These are phyloP conservation scores for Cladochytrium replicatum DNA, from an alignment of 192 early-diverging fungal genomes.

Conservation along the genomic window DNA sequence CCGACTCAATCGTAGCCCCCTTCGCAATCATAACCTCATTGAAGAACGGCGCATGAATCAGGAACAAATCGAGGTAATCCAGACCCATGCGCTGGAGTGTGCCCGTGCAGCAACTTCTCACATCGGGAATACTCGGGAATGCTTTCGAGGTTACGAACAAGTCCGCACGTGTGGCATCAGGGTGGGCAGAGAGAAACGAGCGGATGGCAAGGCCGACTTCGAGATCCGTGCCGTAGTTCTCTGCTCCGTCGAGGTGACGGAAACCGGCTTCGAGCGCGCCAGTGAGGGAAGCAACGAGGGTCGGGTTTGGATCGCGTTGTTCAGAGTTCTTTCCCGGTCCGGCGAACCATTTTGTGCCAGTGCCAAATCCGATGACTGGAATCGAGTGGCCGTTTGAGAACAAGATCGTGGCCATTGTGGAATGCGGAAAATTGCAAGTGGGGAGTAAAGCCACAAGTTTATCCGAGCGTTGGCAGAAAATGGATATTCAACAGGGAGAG, in stretches of 20 bases:
- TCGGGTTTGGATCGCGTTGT: constrained; percentile 8
- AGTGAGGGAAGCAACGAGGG: constrained; percentile 11
- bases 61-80: constrained; percentile 72
- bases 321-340: constrained; percentile 1
- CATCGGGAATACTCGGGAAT: constrained; percentile 1
- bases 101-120: not conserved
- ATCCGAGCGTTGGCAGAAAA: too few relatives aligned
- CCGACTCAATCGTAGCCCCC: constrained; percentile 46
- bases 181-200: too few relatives aligned
- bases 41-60: constrained; percentile 67
- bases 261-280: constrained; percentile 19
- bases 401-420: too few relatives aligned
- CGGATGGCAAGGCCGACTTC: constrained; percentile 53
- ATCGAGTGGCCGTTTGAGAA: too few relatives aligned
- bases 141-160: constrained; percentile 36
- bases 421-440: too few relatives aligned
- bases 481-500: too few relatives aligned
- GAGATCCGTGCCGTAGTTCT: constrained; percentile 54
- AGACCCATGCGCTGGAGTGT: constrained; percentile 55
- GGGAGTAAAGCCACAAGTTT: too few relatives aligned
- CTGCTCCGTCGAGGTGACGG: constrained; percentile 45
- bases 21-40: constrained; percentile 27
- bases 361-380: constrained; percentile 21
- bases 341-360: constrained; percentile 18
- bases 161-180: constrained; percentile 43